Conservation (phyloP, 2,329 filamentous ascomycete genomes). For the Rhinocladiella mackenziei region DNA sequence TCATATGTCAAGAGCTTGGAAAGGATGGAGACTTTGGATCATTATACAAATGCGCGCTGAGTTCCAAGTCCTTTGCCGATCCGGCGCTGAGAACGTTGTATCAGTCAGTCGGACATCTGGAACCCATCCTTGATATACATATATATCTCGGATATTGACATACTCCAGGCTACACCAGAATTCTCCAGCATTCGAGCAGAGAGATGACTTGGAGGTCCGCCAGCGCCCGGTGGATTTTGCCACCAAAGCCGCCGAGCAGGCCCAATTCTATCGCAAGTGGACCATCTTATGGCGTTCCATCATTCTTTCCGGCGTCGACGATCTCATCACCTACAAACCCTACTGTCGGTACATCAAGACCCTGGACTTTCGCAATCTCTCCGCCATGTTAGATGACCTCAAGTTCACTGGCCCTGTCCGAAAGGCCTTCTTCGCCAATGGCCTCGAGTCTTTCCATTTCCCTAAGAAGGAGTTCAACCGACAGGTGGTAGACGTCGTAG, state of each 20-base stretch:
- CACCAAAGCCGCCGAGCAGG: constrained; percentile 38
- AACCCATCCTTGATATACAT: background rate
- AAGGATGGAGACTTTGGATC: constrained; percentile 55
- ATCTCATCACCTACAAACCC: constrained; percentile 55
- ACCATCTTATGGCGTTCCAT: constrained; percentile 65
- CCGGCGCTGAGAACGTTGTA: constrained; percentile 61
- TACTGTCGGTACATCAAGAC: constrained; percentile 66
- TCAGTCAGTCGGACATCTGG: constrained; percentile 46
- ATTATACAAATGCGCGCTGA: constrained; percentile 56
- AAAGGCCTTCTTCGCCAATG: constrained; percentile 51
- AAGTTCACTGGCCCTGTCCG: constrained; percentile 57
- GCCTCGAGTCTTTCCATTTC: constrained; percentile 34
- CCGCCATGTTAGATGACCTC: constrained; percentile 56
- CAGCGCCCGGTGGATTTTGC: constrained; percentile 18
- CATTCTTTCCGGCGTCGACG: constrained; percentile 59
- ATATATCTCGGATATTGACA: background rate
- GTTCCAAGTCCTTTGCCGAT: constrained; percentile 54
- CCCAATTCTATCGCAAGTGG: constrained; percentile 53
- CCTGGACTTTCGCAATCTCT: constrained; percentile 60
- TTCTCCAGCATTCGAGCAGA: constrained; percentile 27
- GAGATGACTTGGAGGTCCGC: constrained; percentile 26
- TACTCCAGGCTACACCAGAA: constrained; percentile 23
- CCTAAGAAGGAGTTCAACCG: constrained; percentile 21
- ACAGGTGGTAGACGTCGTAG: constrained; percentile 22
- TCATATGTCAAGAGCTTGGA: constrained; percentile 57